Base-by-base conservation (phyloP, 768 basidiomycete genomes). In the Baorangia bicolor region DNA sequence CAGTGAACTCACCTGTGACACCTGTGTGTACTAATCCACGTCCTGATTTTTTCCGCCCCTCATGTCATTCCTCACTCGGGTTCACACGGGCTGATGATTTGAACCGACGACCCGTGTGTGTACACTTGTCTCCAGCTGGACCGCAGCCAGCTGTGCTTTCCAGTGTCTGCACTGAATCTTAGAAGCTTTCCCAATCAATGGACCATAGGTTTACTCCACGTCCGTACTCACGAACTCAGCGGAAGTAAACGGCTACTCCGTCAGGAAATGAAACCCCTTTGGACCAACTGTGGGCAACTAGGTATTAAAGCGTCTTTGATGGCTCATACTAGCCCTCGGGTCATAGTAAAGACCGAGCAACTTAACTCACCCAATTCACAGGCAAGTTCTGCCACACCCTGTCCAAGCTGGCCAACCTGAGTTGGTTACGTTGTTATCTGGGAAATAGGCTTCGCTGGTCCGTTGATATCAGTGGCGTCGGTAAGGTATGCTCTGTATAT, bases 381-480 rank as follows among this genome's bases (percentile, higher is more conserved):
- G 12, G 13, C 53, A 38, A 20, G 13, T 27, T 30, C 21, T 40
- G 38, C n/a, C 47, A 40, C 27, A 27, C 31, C n/a, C 12, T 41
- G 25, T n/a, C 35, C 40, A 43, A 47, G 25, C 23, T 35, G 27
- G 10, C 25, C 27, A 8, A 14, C 40, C 47, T 31, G 40, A 23
- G 20, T 37, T 10, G 4, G 18, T 64, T 58, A 64, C 64, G 64
- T 64, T 31, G 39, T 25, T 12, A n/a, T 30, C 33, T 39, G 42
- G 35, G 51, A 49, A 41, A 49, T 34, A 38, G 8, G 33, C 37
- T 16, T 34, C 44, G 41, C 38, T 39, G 23, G 25, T 40, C 5
- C 38, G 43, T 39, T 47, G 31, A 53, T 38, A 57, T 50, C 46
- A 54, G 58, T 63, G 63, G 54, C 64, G 51, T 52, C 43, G 33